A percentile compares a stretch with the other conserved stretches of the same genome.
These are phyloP conservation scores for Ramichloridium luteum DNA, from an alignment of 2,329 filamentous ascomycete genomes.

Conservation along the genomic window DNA sequence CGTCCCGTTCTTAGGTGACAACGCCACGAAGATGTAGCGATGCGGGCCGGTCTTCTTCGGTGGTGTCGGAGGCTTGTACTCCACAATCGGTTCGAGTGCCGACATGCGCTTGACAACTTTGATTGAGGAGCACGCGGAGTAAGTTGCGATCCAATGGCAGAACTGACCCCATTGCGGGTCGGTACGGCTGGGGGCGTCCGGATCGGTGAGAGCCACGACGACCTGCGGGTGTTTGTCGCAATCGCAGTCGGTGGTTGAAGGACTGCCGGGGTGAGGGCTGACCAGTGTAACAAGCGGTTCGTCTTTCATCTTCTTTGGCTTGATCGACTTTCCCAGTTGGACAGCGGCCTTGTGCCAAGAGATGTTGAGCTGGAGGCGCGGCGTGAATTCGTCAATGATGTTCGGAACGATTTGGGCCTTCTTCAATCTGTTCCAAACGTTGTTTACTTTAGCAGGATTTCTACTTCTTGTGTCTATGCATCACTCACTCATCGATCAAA, in stretches of 20 bases:
- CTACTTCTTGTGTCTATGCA: constrained; percentile 1
- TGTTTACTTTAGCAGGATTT: background rate
- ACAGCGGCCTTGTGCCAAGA: constrained; percentile 35
- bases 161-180: constrained; percentile 45
- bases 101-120: constrained; percentile 2
- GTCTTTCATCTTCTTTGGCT: constrained; percentile 31
- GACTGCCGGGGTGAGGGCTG: constrained; percentile 9
- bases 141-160: constrained; percentile 43
- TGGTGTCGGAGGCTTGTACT: constrained; percentile 43
- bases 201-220: constrained; percentile 43
- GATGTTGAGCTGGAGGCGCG: constrained; percentile 39
- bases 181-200: constrained; percentile 43
- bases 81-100: constrained; percentile 30
- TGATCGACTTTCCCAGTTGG: constrained; percentile 43
- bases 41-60: constrained; percentile 45
- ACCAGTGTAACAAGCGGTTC: constrained; percentile 27
- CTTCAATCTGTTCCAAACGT: constrained; percentile 12
- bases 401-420: constrained; percentile 24
- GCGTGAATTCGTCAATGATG: constrained; percentile 48
- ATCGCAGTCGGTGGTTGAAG: background rate
- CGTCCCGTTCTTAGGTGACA: constrained; percentile 35
- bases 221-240: constrained; percentile 24
- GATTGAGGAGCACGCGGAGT: constrained; percentile 20
- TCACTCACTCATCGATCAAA: constrained; percentile 13
- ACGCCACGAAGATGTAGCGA: constrained; percentile 44